Evolutionary conservation across 495 filamentous ascomycete genomes (phyloP).

Genomic region (Aspergillus affinis): DNA sequence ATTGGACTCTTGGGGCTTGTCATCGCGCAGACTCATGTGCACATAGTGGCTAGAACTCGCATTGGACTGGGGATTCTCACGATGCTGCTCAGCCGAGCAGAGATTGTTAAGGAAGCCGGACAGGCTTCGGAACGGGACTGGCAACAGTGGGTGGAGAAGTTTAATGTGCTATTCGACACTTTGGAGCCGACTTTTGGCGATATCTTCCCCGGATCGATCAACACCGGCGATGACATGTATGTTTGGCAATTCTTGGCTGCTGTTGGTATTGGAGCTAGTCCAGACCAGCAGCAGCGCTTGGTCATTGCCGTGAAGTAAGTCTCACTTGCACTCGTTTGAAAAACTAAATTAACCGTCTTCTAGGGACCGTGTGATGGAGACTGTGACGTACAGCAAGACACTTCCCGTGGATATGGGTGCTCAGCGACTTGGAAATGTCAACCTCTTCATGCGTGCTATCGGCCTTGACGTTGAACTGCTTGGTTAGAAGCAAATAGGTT

Average conservation of each 20-base stretch:
- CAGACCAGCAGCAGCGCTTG: conserved; percentile 88
- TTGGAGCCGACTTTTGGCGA: conserved; percentile 78
- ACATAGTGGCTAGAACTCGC: conserved; percentile 73
- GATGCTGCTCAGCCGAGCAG: conserved; percentile 91
- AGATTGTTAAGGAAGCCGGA: conserved; percentile 81
- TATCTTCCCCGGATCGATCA: conserved; percentile 84
- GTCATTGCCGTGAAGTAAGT: conserved; percentile 90
- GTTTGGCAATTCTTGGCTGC: conserved; percentile 98
- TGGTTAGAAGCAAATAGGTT: conserved; percentile 46
- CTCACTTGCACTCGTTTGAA: neutral
- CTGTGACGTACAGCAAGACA: conserved; percentile 79
- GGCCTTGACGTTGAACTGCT: conserved; percentile 94
- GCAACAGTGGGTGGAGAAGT: conserved; percentile 79
- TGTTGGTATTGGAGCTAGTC: conserved; percentile 86
- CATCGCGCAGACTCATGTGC: conserved; percentile 76
- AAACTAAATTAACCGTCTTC: conserved; percentile 19
- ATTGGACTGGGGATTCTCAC: conserved; percentile 88
- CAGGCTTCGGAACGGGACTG: conserved; percentile 68
- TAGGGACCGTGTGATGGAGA: conserved; percentile 95
- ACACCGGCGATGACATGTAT: conserved; percentile 82
- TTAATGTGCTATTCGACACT: conserved; percentile 81
- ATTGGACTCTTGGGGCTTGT: conserved; percentile 84
- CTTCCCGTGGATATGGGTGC: conserved; percentile 81
- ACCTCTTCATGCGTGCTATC: conserved; percentile 97
- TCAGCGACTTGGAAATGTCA: conserved; percentile 83